A percentile compares a stretch with the other conserved stretches of the same genome.
Conservation (phyloP, 2,329 filamentous ascomycete genomes). For the Fusarium piperis region DNA sequence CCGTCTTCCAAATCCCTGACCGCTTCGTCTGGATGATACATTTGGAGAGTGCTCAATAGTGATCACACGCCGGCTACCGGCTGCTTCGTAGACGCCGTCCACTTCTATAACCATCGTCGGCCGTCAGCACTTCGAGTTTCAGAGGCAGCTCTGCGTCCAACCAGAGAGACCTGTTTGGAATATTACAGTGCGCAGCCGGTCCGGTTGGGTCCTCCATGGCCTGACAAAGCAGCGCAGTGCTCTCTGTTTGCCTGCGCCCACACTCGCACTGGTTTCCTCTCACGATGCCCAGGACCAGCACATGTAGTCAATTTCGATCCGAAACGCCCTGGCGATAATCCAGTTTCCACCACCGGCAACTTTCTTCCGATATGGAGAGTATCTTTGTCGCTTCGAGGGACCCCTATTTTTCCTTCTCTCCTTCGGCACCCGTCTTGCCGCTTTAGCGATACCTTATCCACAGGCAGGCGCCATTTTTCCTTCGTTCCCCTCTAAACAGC, state of each 20-base stretch:
- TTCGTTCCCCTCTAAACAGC: not conserved
- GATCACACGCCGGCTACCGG: not conserved
- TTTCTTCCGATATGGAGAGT: not conserved
- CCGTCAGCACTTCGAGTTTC: constrained; percentile 1
- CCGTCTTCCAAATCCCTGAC: not conserved
- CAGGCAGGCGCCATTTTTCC: not conserved
- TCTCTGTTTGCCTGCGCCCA: not conserved
- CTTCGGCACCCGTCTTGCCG: not conserved
- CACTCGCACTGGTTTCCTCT: not conserved
- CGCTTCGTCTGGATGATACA: not conserved
- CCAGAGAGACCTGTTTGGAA: not conserved
- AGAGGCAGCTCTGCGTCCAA: constrained; percentile 7
- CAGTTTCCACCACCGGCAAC: not conserved
- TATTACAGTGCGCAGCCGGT: not conserved
- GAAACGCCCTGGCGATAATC: not conserved
- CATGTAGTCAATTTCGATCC: not conserved
- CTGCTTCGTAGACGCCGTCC: not conserved
- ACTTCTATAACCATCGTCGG: not conserved
- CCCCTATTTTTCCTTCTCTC: not conserved
- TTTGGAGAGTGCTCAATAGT: not conserved
- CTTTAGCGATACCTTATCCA: not conserved
- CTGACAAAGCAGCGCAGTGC: not conserved
- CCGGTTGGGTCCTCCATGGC: constrained; percentile 3
- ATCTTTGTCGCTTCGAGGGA: not conserved
- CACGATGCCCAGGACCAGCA: not conserved